Evolutionary conservation across 371 early-diverging fungal genomes (phyloP), one percentile per base, ranked within the genome.

Genomic region (Saksenaea vasiformis): DNA sequence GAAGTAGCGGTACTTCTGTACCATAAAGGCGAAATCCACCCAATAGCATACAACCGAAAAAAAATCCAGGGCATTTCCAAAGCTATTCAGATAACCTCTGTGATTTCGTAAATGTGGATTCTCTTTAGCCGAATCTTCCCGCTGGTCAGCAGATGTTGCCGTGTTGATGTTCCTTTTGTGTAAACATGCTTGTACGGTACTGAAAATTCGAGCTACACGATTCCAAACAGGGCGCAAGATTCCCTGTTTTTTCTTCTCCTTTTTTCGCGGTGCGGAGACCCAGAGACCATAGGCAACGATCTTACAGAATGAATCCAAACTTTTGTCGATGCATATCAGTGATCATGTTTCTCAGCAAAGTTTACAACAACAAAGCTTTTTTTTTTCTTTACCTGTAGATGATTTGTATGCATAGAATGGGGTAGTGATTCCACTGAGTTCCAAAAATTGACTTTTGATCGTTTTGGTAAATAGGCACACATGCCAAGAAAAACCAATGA

Each of bases 401-500:
- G 28, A 70, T 69, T 56, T 86, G 85, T 37, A 86, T 78, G 7
- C 62, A 67, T 9, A 86, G 44, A 8, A 84, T 70, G 9, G 70
- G 71, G 31, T 79, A 84, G 41, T 86, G 84, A 0, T 70, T 75
- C 85, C 85, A 83, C 41, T 80, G 82, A 0, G 73, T 74, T 36
- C 80, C 78, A 72, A 86, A 82, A 2, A 59, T 44, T 0, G 67
- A 60, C 35, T 85, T 86, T 60, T 86, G 75, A 26, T 65, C 66
- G 34, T 78, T 77, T 2, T 61, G 44, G 54, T 70, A 72, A 8
- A 83, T 81, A 0, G 87, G 85, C 0, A 73, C 73, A 54, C 77
- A 80, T 19, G 84, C 80, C 39, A 86, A 72, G n/a, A 86, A 59
- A 34, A 86, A 74, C 80, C 85, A 86, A 41, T 86, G 80, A 0